phyloP scores from a whole-genome alignment of 495 filamentous ascomycete species.

The Usnea hakonensis region DNA sequence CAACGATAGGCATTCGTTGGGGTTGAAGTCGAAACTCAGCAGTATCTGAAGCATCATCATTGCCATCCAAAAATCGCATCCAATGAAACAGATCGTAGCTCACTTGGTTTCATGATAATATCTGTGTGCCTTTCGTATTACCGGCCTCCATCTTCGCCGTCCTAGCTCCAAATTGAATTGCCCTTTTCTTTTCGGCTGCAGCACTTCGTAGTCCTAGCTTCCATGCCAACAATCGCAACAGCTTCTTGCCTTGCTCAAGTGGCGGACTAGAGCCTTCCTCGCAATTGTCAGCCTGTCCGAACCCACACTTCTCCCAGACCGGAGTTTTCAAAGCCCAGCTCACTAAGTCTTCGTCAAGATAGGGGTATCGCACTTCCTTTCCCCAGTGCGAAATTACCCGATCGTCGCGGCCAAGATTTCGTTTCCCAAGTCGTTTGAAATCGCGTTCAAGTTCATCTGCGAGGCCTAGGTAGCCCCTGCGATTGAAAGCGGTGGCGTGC shows the following conservation, averaged over 20 bases:
- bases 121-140: constrained; percentile 60
- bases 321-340: constrained; percentile 66
- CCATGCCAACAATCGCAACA: constrained; percentile 71
- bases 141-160: constrained; percentile 81
- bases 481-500: constrained; percentile 67
- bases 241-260: constrained; percentile 71
- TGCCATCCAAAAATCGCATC: constrained; percentile 9
- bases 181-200: constrained; percentile 83
- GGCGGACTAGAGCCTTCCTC: constrained; percentile 24
- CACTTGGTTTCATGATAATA: constrained; percentile 32
- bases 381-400: constrained; percentile 85
- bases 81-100: not conserved
- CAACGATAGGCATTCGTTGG: constrained; percentile 1
- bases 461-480: constrained; percentile 59
- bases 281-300: constrained; percentile 21
- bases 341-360: constrained; percentile 78
- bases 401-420: constrained; percentile 92
- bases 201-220: constrained; percentile 61
- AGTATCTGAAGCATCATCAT: constrained; percentile 34
- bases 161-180: constrained; percentile 80
- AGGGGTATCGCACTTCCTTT: constrained; percentile 87
- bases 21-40: constrained; percentile 23
- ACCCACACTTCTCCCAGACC: constrained; percentile 76
- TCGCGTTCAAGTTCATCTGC: constrained; percentile 82
- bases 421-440: constrained; percentile 74